Conservation (phyloP, 768 basidiomycete species). For the Polyporus arcularius region DNA sequence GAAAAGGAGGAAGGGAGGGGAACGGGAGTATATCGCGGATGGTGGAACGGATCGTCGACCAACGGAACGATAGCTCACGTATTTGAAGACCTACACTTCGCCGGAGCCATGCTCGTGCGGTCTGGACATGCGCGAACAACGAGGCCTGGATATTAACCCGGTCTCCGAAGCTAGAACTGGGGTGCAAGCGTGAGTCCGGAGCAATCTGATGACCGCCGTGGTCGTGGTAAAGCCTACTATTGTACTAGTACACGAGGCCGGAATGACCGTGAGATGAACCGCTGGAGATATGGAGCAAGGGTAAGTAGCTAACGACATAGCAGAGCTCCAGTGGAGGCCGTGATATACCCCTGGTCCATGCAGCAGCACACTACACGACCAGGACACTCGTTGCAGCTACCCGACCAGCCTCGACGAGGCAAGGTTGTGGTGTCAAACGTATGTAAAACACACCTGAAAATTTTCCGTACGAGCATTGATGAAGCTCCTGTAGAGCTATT, state of each 20-base stretch:
- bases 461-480: too few species aligned
- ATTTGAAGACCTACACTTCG: conserved; percentile 5
- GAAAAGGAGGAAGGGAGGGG: neutral
- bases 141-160: conserved; percentile 19
- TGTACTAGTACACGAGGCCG: neutral
- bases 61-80: conserved; percentile 11
- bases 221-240: neutral
- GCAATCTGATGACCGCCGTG: neutral
- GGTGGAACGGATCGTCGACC: conserved; percentile 15
- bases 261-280: too few species aligned
- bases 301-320: too few species aligned
- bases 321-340: too few species aligned
- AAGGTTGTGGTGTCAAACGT: too few species aligned
- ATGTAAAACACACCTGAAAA: too few species aligned
- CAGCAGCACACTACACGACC: too few species aligned
- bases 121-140: conserved; percentile 13
- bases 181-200: neutral
- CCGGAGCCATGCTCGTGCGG: conserved; percentile 13
- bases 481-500: too few species aligned
- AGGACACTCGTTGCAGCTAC: too few species aligned
- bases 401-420: too few species aligned
- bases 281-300: too few species aligned
- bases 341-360: too few species aligned
- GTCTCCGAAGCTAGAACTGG: conserved; percentile 6
- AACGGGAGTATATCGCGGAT: conserved; percentile 14